Evolutionary conservation across 2,329 filamentous ascomycete genomes (phyloP), one percentile per base, ranked within the genome.

Genomic region (Colletotrichum navitas): DNA sequence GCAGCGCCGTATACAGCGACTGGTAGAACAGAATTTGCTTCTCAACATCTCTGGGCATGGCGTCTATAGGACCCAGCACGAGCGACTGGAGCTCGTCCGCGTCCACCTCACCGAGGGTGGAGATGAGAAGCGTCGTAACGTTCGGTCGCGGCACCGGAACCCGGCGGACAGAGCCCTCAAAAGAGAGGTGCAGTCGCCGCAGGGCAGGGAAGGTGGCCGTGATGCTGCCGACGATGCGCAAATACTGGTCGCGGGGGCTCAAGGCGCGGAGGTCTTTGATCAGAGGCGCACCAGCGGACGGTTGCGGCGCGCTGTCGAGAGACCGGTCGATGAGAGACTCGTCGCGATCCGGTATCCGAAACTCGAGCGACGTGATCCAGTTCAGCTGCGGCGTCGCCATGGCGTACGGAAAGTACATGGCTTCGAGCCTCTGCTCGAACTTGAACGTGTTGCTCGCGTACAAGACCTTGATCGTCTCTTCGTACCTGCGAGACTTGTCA

Each of bases 381-480:
- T 54, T 43, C 0, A 73, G 63, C 2, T 73, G 66, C n/a, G 60
- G 41, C 58, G 59, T 51, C 1, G 66, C 41, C 1, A 74, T 51
- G 14, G 62, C 51, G 39, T 63, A 62, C 3, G 66, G 72, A 18
- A 74, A 74, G 34, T 74, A 74, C 61, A 74, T 66, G 21, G 70
- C 62, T 39, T 74, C 70, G 7, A 74, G 66, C 39, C 63, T 62
- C 66, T 74, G 72, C 55, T 74, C 72, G 2, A 74, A 62, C 36
- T 74, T 74, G 66, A 74, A 74, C 2, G 72, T 73, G 49, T 73
- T 74, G 52, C 69, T 74, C 12, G 69, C 62, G 29, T 74, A 74
- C 56, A 74, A 62, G 39, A 74, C 58, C 36, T 68, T 65, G 36
- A 73, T 70, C 32, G 72, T 74, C 66, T 74, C 72, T 24, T 74